Evolutionary conservation across 148 eudicot genomes (phyloP).

Genomic region (Rhododendron henanense): DNA sequence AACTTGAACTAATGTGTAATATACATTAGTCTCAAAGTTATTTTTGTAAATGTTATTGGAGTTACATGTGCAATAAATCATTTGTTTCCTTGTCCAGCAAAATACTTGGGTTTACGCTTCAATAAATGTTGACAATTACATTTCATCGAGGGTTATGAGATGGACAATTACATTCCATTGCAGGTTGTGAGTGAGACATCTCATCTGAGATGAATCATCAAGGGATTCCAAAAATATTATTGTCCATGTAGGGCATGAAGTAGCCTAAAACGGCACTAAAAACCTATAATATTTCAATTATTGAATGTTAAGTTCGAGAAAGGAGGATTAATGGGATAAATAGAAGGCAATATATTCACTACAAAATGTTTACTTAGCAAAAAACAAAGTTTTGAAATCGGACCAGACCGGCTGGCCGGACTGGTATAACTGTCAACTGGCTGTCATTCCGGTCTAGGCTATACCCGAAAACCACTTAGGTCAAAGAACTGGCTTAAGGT

Average conservation of each 20-base stretch:
- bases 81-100: background rate
- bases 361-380: background rate
- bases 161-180: too few relatives aligned
- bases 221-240: background rate
- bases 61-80: background rate
- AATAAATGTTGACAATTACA: background rate
- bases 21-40: background rate
- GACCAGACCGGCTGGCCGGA: background rate
- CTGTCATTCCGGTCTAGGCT: background rate
- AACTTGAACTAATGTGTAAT: background rate
- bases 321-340: background rate
- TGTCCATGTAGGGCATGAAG: background rate
- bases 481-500: background rate
- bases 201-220: background rate
- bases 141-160: background rate
- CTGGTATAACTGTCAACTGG: background rate
- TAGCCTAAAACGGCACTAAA: background rate
- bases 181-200: background rate
- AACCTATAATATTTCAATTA: background rate
- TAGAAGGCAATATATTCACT: background rate
- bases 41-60: background rate
- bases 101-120: background rate
- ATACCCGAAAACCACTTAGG: background rate
- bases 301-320: background rate
- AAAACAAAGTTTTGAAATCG: background rate